These are phyloP conservation scores for Rhizophagus prolifer DNA, from an alignment of 192 early-diverging fungal genomes.

Conservation along the genomic window DNA sequence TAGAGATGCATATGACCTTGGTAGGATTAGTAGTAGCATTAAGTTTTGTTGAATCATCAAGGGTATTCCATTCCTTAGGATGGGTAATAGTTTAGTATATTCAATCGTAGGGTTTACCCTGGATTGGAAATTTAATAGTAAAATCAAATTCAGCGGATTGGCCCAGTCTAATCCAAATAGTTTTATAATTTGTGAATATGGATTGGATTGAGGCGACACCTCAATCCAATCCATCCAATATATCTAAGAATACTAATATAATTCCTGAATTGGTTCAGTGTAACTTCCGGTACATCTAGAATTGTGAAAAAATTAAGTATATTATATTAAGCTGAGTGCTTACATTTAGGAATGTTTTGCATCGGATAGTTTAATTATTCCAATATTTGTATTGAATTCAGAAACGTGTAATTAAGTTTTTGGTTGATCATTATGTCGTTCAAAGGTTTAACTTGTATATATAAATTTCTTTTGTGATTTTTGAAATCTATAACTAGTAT, in stretches of 20 bases:
- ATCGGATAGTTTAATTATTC: constrained; percentile 60
- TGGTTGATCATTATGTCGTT: constrained; percentile 62
- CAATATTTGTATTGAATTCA: constrained; percentile 67
- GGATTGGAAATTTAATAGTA: too few species aligned
- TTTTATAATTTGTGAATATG: too few species aligned
- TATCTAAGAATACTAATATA: constrained; percentile 56
- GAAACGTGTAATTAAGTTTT: constrained; percentile 65
- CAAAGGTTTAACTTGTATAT: constrained; percentile 47
- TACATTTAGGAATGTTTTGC: constrained; percentile 70
- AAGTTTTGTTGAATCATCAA: constrained; percentile 43
- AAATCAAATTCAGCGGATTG: too few species aligned
- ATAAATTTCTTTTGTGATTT: neutral
- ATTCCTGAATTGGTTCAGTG: constrained; percentile 51
- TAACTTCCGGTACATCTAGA: constrained; percentile 46
- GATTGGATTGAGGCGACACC: too few species aligned
- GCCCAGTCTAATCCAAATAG: constrained; percentile 55
- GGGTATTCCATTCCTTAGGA: neutral
- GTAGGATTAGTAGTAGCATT: constrained; percentile 39
- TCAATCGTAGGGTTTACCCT: too few species aligned
- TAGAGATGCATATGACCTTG: constrained; percentile 38
- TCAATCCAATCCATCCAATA: too few species aligned
- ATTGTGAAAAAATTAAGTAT: too few species aligned
- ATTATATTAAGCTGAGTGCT: too few species aligned
- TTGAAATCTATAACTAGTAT: constrained; percentile 47
- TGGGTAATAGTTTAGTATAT: too few species aligned